phyloP scores from a whole-genome alignment of 306 rosid genomes.

The Acacia confusa region DNA sequence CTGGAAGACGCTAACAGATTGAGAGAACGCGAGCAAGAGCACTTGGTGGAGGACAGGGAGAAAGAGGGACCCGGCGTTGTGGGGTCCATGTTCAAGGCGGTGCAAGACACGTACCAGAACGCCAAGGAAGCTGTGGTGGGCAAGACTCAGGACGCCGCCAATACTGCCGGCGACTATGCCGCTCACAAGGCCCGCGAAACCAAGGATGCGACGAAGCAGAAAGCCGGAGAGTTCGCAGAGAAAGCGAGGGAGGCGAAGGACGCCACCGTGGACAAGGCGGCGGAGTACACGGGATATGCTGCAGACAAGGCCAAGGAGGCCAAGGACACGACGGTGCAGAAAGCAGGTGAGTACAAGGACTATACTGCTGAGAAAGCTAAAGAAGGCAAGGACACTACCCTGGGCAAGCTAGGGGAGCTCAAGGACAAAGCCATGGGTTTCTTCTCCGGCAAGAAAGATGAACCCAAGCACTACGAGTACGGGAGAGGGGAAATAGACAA shows the following conservation, averaged over 20 bases:
- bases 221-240: constrained; percentile 16
- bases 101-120: constrained; percentile 51
- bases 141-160: constrained; percentile 29
- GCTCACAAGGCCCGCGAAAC: constrained; percentile 29
- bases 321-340: constrained; percentile 28
- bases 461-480: constrained; percentile 31
- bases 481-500: constrained; percentile 20
- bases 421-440: constrained; percentile 51
- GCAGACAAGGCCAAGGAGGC: constrained; percentile 38
- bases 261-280: constrained; percentile 5
- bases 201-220: constrained; percentile 17
- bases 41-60: not conserved
- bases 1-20: constrained; percentile 45
- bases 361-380: constrained; percentile 28
- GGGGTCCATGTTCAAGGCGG: constrained; percentile 58
- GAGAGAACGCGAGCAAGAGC: not conserved
- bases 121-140: constrained; percentile 78
- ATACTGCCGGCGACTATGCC: constrained; percentile 22
- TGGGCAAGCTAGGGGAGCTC: constrained; percentile 51
- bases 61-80: constrained; percentile 52
- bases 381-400: constrained; percentile 19
- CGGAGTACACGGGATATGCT: constrained; percentile 34
- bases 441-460: constrained; percentile 68
- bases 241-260: constrained; percentile 42
- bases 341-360: constrained; percentile 36